These are phyloP conservation scores for Phytopythium mirpurense DNA, from an alignment of 352 stramenopile genomes.

Conservation along the genomic window DNA sequence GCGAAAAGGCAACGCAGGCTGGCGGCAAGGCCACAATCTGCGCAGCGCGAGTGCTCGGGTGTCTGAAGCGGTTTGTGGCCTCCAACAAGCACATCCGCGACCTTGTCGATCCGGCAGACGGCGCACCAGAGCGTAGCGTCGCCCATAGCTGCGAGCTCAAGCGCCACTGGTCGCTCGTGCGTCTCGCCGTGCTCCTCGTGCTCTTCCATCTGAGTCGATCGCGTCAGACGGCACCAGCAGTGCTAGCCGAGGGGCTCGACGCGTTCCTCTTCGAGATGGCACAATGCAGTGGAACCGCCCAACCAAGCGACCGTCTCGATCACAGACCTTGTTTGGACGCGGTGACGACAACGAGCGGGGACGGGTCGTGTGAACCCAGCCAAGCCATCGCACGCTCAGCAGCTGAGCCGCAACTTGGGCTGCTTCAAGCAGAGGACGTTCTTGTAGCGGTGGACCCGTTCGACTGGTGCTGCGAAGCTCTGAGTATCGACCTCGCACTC, in stretches of 20 bases:
- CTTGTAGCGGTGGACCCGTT: slow-evolving; percentile 49
- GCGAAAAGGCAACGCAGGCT: neutral
- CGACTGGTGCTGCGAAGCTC: slow-evolving; percentile 44
- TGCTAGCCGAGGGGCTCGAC: slow-evolving; percentile 41
- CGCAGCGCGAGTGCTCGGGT: slow-evolving; percentile 28
- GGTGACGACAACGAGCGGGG: too few relatives aligned
- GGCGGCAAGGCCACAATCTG: slow-evolving; percentile 13
- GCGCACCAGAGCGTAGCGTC: neutral
- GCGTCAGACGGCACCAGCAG: slow-evolving; percentile 16
- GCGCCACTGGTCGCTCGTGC: slow-evolving; percentile 23
- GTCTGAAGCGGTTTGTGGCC: slow-evolving; percentile 29
- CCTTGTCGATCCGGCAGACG: neutral
- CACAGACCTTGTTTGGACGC: too few relatives aligned
- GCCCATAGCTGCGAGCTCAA: slow-evolving; percentile 14
- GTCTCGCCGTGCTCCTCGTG: slow-evolving; percentile 23
- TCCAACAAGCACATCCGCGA: neutral
- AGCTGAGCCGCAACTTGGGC: neutral
- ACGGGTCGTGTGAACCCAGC: too few relatives aligned
- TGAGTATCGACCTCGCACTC: slow-evolving; percentile 11
- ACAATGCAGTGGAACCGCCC: too few relatives aligned
- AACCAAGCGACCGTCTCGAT: too few relatives aligned
- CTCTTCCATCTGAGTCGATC: slow-evolving; percentile 36
- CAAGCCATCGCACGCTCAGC: neutral
- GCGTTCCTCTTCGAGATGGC: slow-evolving; percentile 29
- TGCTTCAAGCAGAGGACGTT: slow-evolving; percentile 21